Conservation (phyloP, 208 protist species). For the Crithidia fasciculata region DNA sequence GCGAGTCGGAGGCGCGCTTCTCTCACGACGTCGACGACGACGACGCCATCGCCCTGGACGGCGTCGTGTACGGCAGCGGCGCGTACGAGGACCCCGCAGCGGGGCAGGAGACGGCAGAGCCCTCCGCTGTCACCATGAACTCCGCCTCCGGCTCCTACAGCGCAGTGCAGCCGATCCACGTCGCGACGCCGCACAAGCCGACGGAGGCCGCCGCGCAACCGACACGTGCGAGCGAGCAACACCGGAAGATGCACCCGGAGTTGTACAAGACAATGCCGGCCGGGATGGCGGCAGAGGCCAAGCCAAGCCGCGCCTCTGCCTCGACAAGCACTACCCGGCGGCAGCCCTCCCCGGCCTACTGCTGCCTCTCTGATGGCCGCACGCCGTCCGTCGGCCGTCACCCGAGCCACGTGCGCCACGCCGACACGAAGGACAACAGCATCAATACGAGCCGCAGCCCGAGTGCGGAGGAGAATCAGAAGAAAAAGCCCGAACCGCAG, state of each 20-base stretch:
- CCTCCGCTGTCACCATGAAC: background rate
- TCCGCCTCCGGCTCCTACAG: slow-evolving; percentile 1
- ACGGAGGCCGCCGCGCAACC: background rate
- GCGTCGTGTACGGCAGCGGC: slow-evolving; percentile 4
- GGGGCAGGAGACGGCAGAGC: background rate
- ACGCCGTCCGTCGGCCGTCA: slow-evolving; percentile 14
- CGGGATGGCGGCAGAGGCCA: no score
- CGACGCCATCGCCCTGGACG: background rate
- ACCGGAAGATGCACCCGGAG: background rate
- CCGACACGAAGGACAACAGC: slow-evolving; percentile 14
- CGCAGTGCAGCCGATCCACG: background rate
- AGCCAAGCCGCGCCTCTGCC: background rate
- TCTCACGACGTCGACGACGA: background rate
- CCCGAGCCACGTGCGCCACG: slow-evolving; percentile 9
- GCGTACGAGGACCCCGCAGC: background rate
- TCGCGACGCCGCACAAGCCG: background rate
- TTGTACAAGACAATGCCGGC: slow-evolving; percentile 8
- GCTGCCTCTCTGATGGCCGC: slow-evolving; percentile 18
- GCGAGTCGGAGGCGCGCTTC: background rate
- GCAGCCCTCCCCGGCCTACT: slow-evolving; percentile 11
- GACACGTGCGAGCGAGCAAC: background rate
- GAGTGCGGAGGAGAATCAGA: background rate
- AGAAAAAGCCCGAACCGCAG: background rate
- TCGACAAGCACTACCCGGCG: background rate
- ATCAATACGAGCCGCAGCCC: slow-evolving; percentile 8